These are phyloP conservation scores for Xylariales sp. DNA, from an alignment of 2,329 filamentous ascomycete species.

Conservation along the genomic window DNA sequence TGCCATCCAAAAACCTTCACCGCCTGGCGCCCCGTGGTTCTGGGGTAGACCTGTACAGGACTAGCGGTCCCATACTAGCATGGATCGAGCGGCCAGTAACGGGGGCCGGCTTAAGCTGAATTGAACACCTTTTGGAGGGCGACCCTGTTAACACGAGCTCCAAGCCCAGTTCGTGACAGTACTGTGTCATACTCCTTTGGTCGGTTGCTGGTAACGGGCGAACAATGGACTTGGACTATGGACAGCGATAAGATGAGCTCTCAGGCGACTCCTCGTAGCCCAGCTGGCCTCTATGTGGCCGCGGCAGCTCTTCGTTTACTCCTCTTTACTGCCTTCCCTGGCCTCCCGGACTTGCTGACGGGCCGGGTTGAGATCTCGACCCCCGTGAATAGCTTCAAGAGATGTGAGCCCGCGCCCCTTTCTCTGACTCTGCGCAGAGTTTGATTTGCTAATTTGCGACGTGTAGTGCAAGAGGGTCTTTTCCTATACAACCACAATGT, in stretches of 20 bases:
- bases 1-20: conserved; percentile 3
- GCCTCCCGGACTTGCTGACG: conserved; percentile 78
- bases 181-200: no score
- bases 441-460: not conserved
- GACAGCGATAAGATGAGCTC: conserved; percentile 29
- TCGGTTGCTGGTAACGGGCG: no score
- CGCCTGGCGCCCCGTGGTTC: conserved; percentile 1
- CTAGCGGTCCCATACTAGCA: no score
- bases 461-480: conserved; percentile 84
- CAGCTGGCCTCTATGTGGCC: conserved; percentile 65
- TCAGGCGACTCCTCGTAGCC: conserved; percentile 39
- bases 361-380: conserved; percentile 95
- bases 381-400: conserved; percentile 95
- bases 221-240: conserved; percentile 26
- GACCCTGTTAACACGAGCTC: not conserved
- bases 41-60: conserved; percentile 6
- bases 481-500: conserved; percentile 96
- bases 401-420: conserved; percentile 56
- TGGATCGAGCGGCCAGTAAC: not conserved
- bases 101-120: not conserved
- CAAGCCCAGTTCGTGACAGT: not conserved
- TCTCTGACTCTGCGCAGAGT: no score
- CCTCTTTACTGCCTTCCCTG: conserved; percentile 77
- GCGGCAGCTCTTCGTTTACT: conserved; percentile 76
- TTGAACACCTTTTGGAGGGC: not conserved